These are phyloP conservation scores for Alternaria gaisen DNA, from an alignment of 2,329 filamentous ascomycete genomes.

Conservation along the genomic window DNA sequence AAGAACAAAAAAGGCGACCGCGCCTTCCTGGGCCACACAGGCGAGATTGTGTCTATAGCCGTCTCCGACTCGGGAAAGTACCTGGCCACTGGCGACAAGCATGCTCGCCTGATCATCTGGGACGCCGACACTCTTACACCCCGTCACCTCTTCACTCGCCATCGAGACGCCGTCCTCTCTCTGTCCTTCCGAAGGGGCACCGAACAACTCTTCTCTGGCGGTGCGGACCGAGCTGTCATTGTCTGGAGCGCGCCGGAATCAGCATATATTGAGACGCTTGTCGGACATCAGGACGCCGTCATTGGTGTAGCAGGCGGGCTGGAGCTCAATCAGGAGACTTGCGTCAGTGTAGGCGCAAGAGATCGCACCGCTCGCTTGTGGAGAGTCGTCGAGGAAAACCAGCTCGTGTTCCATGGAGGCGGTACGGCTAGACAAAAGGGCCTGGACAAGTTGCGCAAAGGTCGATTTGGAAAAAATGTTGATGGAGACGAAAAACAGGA, in stretches of 20 bases:
- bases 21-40: conserved; percentile 75
- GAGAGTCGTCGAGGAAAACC: conserved; percentile 96
- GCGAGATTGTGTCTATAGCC: conserved; percentile 81
- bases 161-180: conserved; percentile 85
- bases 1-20: conserved; percentile 67
- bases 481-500: conserved; percentile 58
- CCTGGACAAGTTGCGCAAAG: conserved; percentile 47
- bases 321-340: conserved; percentile 80
- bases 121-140: conserved; percentile 81
- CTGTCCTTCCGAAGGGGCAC: conserved; percentile 85
- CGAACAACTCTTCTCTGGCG: conserved; percentile 91
- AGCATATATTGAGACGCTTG: conserved; percentile 93
- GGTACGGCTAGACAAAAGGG: conserved; percentile 58
- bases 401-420: conserved; percentile 92
- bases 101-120: conserved; percentile 87
- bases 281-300: conserved; percentile 93
- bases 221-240: conserved; percentile 92
- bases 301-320: conserved; percentile 72
- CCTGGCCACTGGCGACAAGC: conserved; percentile 87
- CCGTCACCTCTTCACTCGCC: conserved; percentile 85
- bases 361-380: conserved; percentile 92
- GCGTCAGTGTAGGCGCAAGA: conserved; percentile 87
- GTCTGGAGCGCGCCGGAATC: conserved; percentile 93
- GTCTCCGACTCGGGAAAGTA: conserved; percentile 90
- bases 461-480: conserved; percentile 44